Percentiles rank a stretch among this genome's conserved stretches.
Conservation (phyloP, 768 basidiomycete species). For the Tephrocybe rancida region DNA sequence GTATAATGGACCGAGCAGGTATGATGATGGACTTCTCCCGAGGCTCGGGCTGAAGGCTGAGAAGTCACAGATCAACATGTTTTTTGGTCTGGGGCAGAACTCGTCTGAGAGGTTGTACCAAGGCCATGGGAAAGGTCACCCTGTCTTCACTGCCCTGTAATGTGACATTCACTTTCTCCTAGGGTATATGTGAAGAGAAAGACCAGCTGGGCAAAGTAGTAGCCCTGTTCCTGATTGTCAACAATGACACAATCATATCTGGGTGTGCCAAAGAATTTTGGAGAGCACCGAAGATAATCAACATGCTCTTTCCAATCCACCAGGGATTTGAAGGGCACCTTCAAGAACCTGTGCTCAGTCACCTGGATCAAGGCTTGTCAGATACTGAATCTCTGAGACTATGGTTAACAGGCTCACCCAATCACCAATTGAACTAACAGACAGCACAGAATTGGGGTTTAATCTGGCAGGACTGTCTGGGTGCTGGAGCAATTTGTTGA, state of each 20-base stretch:
- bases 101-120: constrained; percentile 1
- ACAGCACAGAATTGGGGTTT: constrained; percentile 40
- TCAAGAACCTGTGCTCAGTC: constrained; percentile 7
- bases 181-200: neutral
- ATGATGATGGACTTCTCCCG: neutral
- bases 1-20: neutral
- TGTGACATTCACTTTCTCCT: neutral
- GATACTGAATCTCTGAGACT: no score
- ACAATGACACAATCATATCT: no score
- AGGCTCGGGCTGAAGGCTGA: no score
- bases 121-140: neutral
- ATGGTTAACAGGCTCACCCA: no score
- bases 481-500: neutral
- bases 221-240: no score
- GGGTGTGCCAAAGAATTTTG: neutral
- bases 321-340: constrained; percentile 16
- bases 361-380: no score
- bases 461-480: constrained; percentile 2
- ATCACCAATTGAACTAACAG: constrained; percentile 28
- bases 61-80: no score
- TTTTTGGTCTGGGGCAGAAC: neutral
- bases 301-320: constrained; percentile 18
- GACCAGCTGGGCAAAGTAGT: no score
- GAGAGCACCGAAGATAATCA: constrained; percentile 21
- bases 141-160: neutral